Evolutionary conservation across 2,329 filamentous ascomycete species (phyloP).

Genomic region (Colletotrichum liriopes): DNA sequence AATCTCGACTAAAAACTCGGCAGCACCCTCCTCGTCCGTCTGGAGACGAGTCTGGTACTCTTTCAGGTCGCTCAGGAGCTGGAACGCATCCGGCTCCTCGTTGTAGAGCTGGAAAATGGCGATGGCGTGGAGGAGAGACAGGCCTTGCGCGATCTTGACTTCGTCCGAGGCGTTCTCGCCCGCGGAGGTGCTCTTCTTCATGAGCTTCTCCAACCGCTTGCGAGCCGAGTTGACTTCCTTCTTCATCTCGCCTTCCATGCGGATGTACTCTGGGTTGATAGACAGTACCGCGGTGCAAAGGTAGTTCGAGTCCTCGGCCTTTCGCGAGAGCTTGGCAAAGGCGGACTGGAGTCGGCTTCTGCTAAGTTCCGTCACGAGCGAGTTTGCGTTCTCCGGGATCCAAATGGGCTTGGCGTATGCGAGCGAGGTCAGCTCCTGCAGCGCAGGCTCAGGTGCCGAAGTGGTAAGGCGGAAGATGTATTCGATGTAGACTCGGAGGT

Average conservation of each 20-base stretch:
- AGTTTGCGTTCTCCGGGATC: conserved; percentile 43
- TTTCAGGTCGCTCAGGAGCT: conserved; percentile 86
- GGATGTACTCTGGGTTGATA: conserved; percentile 66
- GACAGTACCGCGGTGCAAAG: conserved; percentile 70
- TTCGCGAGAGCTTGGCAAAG: conserved; percentile 71
- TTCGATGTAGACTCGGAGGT: conserved; percentile 66
- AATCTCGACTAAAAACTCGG: conserved; percentile 87
- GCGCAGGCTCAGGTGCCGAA: conserved; percentile 54
- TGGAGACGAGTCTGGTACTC: conserved; percentile 80
- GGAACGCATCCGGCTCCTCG: conserved; percentile 87
- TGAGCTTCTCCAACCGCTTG: conserved; percentile 67
- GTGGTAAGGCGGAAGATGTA: conserved; percentile 69
- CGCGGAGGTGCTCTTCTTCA: conserved; percentile 55
- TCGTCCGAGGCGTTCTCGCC: conserved; percentile 52
- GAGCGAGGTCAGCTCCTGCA: conserved; percentile 69
- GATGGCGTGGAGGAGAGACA: conserved; percentile 87
- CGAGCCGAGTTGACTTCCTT: conserved; percentile 68
- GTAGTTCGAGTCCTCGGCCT: conserved; percentile 66
- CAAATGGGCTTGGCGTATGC: conserved; percentile 67
- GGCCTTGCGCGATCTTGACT: conserved; percentile 70
- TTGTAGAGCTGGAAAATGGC: conserved; percentile 92
- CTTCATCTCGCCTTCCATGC: conserved; percentile 70
- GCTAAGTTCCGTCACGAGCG: conserved; percentile 63
- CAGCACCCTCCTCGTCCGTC: conserved; percentile 67
- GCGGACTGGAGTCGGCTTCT: conserved; percentile 71